Base-by-base conservation (phyloP, 208 protist genomes). In the Leishmania arabica region DNA sequence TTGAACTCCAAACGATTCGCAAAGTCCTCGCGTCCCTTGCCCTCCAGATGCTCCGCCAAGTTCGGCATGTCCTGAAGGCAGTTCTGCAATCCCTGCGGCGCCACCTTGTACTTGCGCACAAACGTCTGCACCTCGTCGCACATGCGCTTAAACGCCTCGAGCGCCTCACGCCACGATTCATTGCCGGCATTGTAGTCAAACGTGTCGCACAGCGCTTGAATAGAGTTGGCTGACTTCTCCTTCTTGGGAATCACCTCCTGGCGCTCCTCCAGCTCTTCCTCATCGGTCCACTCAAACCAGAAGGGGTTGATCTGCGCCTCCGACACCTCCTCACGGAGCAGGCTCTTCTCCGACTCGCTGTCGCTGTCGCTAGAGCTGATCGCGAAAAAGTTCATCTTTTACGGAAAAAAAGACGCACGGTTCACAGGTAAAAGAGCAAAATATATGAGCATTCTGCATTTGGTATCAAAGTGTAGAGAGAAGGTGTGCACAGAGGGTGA, bases 211-310 rank as follows among this genome's bases (percentile, higher is more conserved):
- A 86, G 66, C 31, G 70, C 87, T 62, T 91, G 79, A 73, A 97
- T 92, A 60, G 88, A 60, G 68, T 90, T 86, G 27, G 81, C 56
- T 45, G 84, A 86, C 84, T 91, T 93, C 58, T 94, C 90, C 79
- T 92, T 85, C 49, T 87, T 86, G 8, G 92, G 89, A 13, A 94
- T 87, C 69, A 94, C 86, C 72, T 83, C 75, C 34, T 80, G 79
- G 51, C 84, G 69, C 70, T 93, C 94, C 66, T 94, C 89, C 49
- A 87, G 87, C 72, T 94, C 91, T 40, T 95, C 93, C 54, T 93
- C 91, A 74, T 96, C 91, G 54, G 92, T 94, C 60, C 89, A 68
- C 74, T 93, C 89, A 82, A 94, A 92, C 93, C 93, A 97, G 79
- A 87, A 89, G 19, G 91, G 79, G 77, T 92, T 87, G 75, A 93